Base-by-base conservation (phyloP, 768 basidiomycete species). In the Amanita phalloides region DNA sequence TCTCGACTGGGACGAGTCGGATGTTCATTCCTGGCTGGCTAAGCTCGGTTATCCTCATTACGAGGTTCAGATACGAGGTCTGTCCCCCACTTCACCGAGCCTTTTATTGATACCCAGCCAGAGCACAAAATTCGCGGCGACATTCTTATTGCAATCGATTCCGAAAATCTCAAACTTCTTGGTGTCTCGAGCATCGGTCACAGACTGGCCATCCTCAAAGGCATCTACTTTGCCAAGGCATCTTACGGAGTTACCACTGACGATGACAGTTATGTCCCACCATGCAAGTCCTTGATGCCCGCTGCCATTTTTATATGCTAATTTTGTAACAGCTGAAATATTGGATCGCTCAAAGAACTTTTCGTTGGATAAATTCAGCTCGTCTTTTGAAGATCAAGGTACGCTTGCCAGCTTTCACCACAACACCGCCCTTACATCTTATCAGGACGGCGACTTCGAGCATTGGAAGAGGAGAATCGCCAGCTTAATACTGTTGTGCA, bases 111-210 rank as follows among this genome's bases (percentile, higher is more conserved):
- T 44, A 45, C 50, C 45, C 37, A 7, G 43, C 38, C 62, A 95
- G 95, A 93, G 63, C 88, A 99, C 66, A 86, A 81, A 56, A 90
- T 99, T 57, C 85, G 86, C 14, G 96, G 96, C 51, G 93, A 97
- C 56, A 81, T 90, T 1, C 77, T 99, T 6, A 82, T 86, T 56
- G 71, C 87, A 59, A 75, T 97, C 45, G 87, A 92, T 63, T 75
- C 82, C n/a, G 88, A 93, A 21, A 68, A 79, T 1, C 78, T 99
- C 57, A 90, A 88, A 66, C 83, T 87, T 39, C 71, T 97, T 51
- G 96, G 96, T 6, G 78, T 99, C 39, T 63, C 78, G n/a, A 90
- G 87, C 33, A 79, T 98, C 56, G 96, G 96, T 20, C 94, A 97
- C 67, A 76, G 96, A 51, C 70, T 99, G 33, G 75, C 88, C 41